Evolutionary conservation across 768 basidiomycete species (phyloP), one percentile per base, ranked within the genome.

Genomic region (Sarcodon aspratus): DNA sequence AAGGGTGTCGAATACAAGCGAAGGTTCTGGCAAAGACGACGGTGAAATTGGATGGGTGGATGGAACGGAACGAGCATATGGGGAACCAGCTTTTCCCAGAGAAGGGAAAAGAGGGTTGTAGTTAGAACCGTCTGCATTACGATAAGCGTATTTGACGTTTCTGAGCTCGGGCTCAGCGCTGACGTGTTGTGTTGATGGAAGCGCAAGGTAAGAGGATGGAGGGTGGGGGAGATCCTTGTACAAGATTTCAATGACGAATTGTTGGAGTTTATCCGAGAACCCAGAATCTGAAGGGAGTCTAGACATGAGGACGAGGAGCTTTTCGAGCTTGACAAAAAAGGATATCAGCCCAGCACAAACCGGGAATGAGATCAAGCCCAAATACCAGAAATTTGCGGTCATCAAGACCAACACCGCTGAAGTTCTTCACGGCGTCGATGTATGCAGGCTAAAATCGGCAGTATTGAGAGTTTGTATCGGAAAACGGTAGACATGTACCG

Each of bases 151-250:
- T 9, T 42, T 15, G 9, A 69, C 55, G 21, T 56, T 37, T 8
- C 59, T 59, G 31, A 53, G 27, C 54, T 49, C 6, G 56, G 52
- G 15, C 46, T 36, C 13, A 49, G 13, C 18, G 50, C 17, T 15
- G 54, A 37, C 45, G 48, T 46, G 21, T 58, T 27, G 9, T 37
- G 40, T 7, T 9, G 49, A 27, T 27, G 57, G 53, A 36, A 57
- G 47, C 9, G 63, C 56, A 36, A 84, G 63, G 58, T 78, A 85
- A 9, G 68, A 69, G 45, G 61, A 64, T 9, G 84, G 80, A 5
- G 86, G 86, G 53, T 87, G 87, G 3, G 85, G 85, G 34, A 91
- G 74, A 61, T 88, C 88, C 52, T 82, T 79, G 69, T 81, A 88
- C 37, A 88, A 66, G 44, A 80, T 61, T 48, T 65, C 66, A 40